Conservation (phyloP, 2,329 filamentous ascomycete genomes). For the Phoma sp. region DNA sequence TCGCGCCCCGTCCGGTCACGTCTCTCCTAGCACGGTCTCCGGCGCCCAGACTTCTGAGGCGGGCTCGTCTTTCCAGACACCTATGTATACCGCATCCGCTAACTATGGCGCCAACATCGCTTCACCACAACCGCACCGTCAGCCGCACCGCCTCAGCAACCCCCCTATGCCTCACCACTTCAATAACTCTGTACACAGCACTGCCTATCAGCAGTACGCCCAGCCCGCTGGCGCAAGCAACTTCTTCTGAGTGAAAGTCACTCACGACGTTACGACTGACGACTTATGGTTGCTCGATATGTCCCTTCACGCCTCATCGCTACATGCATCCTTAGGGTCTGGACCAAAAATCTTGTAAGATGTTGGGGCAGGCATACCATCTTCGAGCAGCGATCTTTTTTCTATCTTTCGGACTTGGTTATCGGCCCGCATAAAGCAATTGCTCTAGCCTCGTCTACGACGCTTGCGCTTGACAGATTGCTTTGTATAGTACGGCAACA, state of each 20-base stretch:
- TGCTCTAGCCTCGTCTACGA: constrained; percentile 23
- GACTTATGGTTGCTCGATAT: constrained; percentile 50
- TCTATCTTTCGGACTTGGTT: constrained; percentile 35
- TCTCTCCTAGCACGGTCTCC: constrained; percentile 36
- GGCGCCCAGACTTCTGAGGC: constrained; percentile 32
- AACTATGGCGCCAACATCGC: constrained; percentile 46
- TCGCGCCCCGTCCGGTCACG: constrained; percentile 36
- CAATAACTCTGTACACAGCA: constrained; percentile 47
- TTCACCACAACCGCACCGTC: constrained; percentile 43
- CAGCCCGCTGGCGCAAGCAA: constrained; percentile 52
- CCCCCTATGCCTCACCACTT: constrained; percentile 44
- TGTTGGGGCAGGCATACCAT: constrained; percentile 31
- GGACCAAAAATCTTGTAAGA: constrained; percentile 30
- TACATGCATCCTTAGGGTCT: constrained; percentile 24
- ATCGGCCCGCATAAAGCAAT: constrained; percentile 18
- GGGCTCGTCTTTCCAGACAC: constrained; percentile 29
- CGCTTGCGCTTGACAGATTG: constrained; percentile 28
- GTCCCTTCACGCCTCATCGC: constrained; percentile 25
- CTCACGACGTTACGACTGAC: constrained; percentile 59
- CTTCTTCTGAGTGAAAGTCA: constrained; percentile 48
- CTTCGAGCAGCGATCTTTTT: constrained; percentile 35
- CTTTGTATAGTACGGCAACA: constrained; percentile 46
- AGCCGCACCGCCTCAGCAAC: constrained; percentile 48
- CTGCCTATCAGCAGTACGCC: constrained; percentile 49
- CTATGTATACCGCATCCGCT: constrained; percentile 45